These are phyloP conservation scores for Metschnikowia arizonensis DNA, from an alignment of 805 yeast genomes.

Conservation along the genomic window DNA sequence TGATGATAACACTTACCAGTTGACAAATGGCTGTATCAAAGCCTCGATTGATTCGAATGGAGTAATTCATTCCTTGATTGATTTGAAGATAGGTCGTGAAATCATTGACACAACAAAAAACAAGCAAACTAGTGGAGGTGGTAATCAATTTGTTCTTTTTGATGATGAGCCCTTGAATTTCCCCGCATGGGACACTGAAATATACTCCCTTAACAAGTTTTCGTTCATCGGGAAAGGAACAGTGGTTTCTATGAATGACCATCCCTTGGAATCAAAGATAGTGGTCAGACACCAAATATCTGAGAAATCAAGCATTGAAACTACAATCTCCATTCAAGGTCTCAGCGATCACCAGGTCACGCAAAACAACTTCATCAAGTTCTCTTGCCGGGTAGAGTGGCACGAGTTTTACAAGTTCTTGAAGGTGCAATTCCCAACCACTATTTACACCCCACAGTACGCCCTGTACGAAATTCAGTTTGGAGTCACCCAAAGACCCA, in stretches of 20 bases:
- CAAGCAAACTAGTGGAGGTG: conserved; percentile 52
- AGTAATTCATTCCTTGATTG: conserved; percentile 59
- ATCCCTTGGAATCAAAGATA: conserved; percentile 61
- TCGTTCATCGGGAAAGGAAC: conserved; percentile 42
- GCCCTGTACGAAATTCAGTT: conserved; percentile 94
- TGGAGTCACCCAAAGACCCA: conserved; percentile 87
- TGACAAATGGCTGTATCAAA: conserved; percentile 59
- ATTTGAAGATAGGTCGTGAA: conserved; percentile 54
- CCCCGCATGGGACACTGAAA: conserved; percentile 98
- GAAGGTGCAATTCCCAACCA: conserved; percentile 93
- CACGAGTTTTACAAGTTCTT: conserved; percentile 81
- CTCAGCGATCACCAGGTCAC: conserved; percentile 41
- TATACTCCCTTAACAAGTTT: conserved; percentile 75
- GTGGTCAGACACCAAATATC: conserved; percentile 60
- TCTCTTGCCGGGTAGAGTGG: conserved; percentile 65
- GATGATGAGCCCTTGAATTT: conserved; percentile 87
- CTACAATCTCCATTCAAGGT: conserved; percentile 68
- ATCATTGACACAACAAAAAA: conserved; percentile 57
- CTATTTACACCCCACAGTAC: conserved; percentile 57
- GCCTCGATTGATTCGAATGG: conserved; percentile 53
- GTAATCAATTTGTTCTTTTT: conserved; percentile 75
- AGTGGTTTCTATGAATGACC: conserved; percentile 40
- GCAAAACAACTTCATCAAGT: conserved; percentile 34
- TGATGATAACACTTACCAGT: conserved; percentile 39
- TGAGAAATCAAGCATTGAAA: conserved; percentile 52